Evolutionary conservation across 768 basidiomycete genomes (phyloP).

Genomic region (Naganishia kalamii): DNA sequence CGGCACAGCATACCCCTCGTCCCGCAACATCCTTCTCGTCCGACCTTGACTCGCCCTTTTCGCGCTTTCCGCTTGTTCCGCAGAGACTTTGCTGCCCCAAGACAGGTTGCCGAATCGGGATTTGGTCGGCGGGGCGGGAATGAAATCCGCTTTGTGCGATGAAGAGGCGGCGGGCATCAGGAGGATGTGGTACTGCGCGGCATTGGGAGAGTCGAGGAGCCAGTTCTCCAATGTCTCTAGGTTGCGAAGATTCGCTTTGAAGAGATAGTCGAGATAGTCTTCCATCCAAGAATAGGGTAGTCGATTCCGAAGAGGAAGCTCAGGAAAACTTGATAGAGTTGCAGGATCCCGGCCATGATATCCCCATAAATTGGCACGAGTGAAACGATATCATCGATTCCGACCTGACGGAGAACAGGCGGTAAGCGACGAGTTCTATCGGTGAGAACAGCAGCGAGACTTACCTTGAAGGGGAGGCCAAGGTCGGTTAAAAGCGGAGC

Average conservation of each 20-base stretch:
- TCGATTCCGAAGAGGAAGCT: constrained; percentile 42
- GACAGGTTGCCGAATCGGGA: constrained; percentile 27
- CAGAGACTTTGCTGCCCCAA: constrained; percentile 16
- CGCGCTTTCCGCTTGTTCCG: constrained; percentile 21
- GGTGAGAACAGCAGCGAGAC: constrained; percentile 1
- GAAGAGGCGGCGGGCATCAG: constrained; percentile 39
- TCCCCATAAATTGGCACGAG: constrained; percentile 46
- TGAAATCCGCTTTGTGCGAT: constrained; percentile 28
- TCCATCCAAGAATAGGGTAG: constrained; percentile 30
- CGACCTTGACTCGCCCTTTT: constrained; percentile 31
- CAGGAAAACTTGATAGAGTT: constrained; percentile 45
- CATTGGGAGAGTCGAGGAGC: constrained; percentile 29
- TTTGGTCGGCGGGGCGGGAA: constrained; percentile 29
- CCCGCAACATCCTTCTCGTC: constrained; percentile 40
- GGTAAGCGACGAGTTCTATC: neutral
- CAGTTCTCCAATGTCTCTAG: constrained; percentile 28
- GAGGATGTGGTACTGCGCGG: constrained; percentile 38
- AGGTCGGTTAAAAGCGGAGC: constrained; percentile 43
- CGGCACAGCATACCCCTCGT: constrained; percentile 31
- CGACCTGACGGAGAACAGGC: constrained; percentile 31
- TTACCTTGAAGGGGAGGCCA: constrained; percentile 44
- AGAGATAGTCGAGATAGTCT: constrained; percentile 45
- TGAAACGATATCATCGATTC: constrained; percentile 44
- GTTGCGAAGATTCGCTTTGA: constrained; percentile 46
- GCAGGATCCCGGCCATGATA: constrained; percentile 38